These are phyloP conservation scores for Debaryomyces hansenii DNA, from an alignment of 805 yeast genomes.

Conservation along the genomic window DNA sequence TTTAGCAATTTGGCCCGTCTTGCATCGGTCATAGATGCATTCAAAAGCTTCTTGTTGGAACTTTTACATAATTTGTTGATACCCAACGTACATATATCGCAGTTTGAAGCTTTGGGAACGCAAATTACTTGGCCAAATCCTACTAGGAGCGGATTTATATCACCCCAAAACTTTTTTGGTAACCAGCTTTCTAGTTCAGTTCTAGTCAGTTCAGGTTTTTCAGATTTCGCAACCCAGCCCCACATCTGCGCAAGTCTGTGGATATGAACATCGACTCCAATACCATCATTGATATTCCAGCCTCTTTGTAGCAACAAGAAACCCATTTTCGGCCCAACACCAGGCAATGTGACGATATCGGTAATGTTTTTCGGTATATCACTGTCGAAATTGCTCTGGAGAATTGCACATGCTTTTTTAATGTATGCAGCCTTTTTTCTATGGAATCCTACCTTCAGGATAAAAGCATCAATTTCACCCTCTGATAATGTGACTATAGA, in stretches of 20 bases:
- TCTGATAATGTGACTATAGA: slow-evolving; percentile 53
- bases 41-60: slow-evolving; percentile 47
- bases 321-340: slow-evolving; percentile 97
- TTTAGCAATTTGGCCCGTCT: slow-evolving; percentile 27
- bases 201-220: slow-evolving; percentile 78
- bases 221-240: slow-evolving; percentile 63
- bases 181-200: slow-evolving; percentile 70
- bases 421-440: slow-evolving; percentile 73
- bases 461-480: slow-evolving; percentile 58
- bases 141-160: slow-evolving; percentile 81
- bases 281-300: slow-evolving; percentile 75
- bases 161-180: slow-evolving; percentile 73
- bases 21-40: slow-evolving; percentile 21
- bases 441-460: slow-evolving; percentile 87
- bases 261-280: slow-evolving; percentile 94
- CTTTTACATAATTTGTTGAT: slow-evolving; percentile 56
- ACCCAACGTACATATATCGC: slow-evolving; percentile 68
- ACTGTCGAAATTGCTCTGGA: slow-evolving; percentile 50
- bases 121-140: slow-evolving; percentile 94
- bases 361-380: slow-evolving; percentile 75
- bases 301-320: slow-evolving; percentile 76
- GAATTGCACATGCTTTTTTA: slow-evolving; percentile 55
- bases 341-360: slow-evolving; percentile 72
- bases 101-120: slow-evolving; percentile 64
- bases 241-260: slow-evolving; percentile 78